A percentile compares a stretch with the other conserved stretches of the same genome.
These are phyloP conservation scores for Pseudonitzschia multistriata DNA, from an alignment of 108 stramenopile species.

Conservation along the genomic window DNA sequence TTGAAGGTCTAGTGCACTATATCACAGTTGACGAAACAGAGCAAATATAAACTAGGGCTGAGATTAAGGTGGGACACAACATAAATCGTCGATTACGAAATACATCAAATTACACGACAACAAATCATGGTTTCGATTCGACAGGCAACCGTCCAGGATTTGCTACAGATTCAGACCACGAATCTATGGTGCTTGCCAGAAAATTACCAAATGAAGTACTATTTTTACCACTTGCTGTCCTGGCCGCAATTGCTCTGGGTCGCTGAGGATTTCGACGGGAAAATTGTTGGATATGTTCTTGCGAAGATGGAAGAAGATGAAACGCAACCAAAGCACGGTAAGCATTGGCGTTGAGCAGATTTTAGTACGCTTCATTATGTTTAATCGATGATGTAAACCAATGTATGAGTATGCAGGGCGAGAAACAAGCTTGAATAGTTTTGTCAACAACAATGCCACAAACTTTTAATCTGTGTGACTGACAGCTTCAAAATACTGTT, in stretches of 20 bases:
- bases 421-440: too few relatives aligned
- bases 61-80: too few relatives aligned
- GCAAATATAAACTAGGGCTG: too few relatives aligned
- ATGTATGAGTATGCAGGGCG: neutral
- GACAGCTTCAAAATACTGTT: too few relatives aligned
- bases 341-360: too few relatives aligned
- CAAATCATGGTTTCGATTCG: constrained; percentile 83
- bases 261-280: constrained; percentile 90
- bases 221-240: constrained; percentile 95
- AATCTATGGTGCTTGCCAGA: constrained; percentile 99
- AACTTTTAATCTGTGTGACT: too few relatives aligned
- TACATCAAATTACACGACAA: constrained; percentile 9
- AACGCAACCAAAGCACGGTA: constrained; percentile 48
- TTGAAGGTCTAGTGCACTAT: too few relatives aligned
- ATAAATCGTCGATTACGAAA: neutral
- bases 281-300: constrained; percentile 97
- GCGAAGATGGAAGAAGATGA: constrained; percentile 98
- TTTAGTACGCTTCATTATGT: too few relatives aligned
- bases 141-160: constrained; percentile 87
- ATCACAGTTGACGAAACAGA: too few relatives aligned
- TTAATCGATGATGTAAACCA: neutral
- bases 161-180: constrained; percentile 95
- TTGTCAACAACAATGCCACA: too few relatives aligned
- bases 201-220: constrained; percentile 98
- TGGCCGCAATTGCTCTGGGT: constrained; percentile 99